Percentiles rank a stretch among this genome's conserved stretches.
Evolutionary conservation across 306 rosid species (phyloP).

Genomic region (Carpinus viminea): DNA sequence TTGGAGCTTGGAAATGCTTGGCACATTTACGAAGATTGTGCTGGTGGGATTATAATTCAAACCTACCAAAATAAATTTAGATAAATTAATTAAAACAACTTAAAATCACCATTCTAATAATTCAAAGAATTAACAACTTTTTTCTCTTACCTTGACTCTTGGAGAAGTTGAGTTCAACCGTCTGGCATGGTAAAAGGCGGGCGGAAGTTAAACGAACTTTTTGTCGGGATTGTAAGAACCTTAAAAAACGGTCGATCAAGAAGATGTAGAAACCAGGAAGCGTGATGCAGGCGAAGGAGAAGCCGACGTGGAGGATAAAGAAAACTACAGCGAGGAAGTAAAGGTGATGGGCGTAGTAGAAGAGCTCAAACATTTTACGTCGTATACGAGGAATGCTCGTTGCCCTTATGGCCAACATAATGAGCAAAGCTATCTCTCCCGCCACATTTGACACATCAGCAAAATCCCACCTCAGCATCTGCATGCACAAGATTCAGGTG

Average conservation of each 20-base stretch:
- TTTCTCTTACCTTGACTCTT: slow-evolving; percentile 29
- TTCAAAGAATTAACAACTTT: too few relatives aligned
- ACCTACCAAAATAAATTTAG: slow-evolving; percentile 9
- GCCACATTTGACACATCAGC: slow-evolving; percentile 34
- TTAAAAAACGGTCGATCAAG: slow-evolving; percentile 39
- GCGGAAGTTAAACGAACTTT: slow-evolving; percentile 22
- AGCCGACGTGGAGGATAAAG: slow-evolving; percentile 47
- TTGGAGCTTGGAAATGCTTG: slow-evolving; percentile 46
- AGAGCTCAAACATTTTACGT: slow-evolving; percentile 45
- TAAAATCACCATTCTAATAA: background rate
- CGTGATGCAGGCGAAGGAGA: slow-evolving; percentile 37
- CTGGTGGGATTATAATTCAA: slow-evolving; percentile 45
- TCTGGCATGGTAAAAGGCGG: slow-evolving; percentile 34
- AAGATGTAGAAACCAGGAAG: slow-evolving; percentile 52
- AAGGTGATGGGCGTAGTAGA: slow-evolving; percentile 45
- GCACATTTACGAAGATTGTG: slow-evolving; percentile 40
- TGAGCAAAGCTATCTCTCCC: slow-evolving; percentile 38
- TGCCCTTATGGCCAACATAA: slow-evolving; percentile 38
- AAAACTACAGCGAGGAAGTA: slow-evolving; percentile 38
- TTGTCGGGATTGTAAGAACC: slow-evolving; percentile 41
- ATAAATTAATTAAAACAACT: background rate
- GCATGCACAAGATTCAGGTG: slow-evolving; percentile 2
- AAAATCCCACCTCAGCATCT: slow-evolving; percentile 42
- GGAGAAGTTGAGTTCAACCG: slow-evolving; percentile 48
- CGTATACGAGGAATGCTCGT: slow-evolving; percentile 39